phyloP scores from a whole-genome alignment of 2,329 filamentous ascomycete genomes.

The Penicillium sp. region DNA sequence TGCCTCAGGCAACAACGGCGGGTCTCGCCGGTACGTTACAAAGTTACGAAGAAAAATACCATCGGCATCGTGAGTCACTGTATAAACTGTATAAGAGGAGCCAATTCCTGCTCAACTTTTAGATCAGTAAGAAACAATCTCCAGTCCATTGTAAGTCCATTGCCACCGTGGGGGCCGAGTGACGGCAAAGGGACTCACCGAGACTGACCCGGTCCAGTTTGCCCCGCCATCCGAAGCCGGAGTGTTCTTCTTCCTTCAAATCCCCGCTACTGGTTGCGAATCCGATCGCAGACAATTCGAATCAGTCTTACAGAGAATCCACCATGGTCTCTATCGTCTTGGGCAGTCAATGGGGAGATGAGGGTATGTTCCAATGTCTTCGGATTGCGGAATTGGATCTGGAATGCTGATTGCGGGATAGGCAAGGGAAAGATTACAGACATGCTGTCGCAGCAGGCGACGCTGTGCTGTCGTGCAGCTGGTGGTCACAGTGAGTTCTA shows the following conservation, averaged over 20 bases:
- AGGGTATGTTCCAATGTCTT: constrained; percentile 32
- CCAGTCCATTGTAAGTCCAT: constrained; percentile 1
- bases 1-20: constrained; percentile 1
- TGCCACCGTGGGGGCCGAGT: not conserved
- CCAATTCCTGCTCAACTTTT: not conserved
- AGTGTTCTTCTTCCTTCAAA: constrained; percentile 15
- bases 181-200: constrained; percentile 6
- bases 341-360: constrained; percentile 50
- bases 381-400: constrained; percentile 3
- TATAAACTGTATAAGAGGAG: not conserved
- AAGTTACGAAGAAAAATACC: constrained; percentile 6
- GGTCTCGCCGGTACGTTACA: constrained; percentile 1
- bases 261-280: constrained; percentile 14
- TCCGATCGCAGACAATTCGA: constrained; percentile 7
- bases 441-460: constrained; percentile 45
- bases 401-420: constrained; percentile 19
- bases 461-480: constrained; percentile 46
- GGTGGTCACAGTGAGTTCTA: constrained; percentile 46
- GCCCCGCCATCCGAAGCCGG: constrained; percentile 24
- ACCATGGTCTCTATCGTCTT: constrained; percentile 46
- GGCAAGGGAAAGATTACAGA: constrained; percentile 51
- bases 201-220: constrained; percentile 17
- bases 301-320: not conserved
- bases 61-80: constrained; percentile 5
- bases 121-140: not conserved